Base-by-base conservation (phyloP, 108 stramenopile species). In the Aurantiochytrium sp. region DNA sequence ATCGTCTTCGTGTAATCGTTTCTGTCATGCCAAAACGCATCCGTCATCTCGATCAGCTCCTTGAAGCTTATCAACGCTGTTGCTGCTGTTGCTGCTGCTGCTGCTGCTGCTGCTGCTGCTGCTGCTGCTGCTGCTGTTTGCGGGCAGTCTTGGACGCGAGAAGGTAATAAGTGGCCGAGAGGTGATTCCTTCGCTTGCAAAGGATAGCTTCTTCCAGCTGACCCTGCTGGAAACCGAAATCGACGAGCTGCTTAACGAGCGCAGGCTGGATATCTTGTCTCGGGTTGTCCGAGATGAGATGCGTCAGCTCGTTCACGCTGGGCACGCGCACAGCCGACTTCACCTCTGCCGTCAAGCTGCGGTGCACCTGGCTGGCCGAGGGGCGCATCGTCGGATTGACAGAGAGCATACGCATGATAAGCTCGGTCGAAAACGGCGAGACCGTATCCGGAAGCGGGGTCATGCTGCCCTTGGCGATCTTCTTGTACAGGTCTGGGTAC, bases 401-500 rank as follows among this genome's bases (percentile, higher is more conserved):
- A 19, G 41, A 41, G 1, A 94, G 55, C 90, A 92, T 89, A 32
- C 90, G 55, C 37, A 52, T 24, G 4, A 94, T 27, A 24, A 93
- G 73, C 34, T 92, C 92, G 4, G 3, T 86, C 10, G 87, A 52
- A 1, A 41, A 21, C 5, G 88, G 37, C 15, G 55, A 85, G 32
- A 93, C 17, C 48, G 52, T 54, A 32, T 94, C 93, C 3, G 93
- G 93, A 2, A 93, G 4, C 32, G 90, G 87, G 31, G 90, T 91
- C 24, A 55, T 37, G 0, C 27, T 19, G 4, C 92, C 93, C 45
- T 54, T 73, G 45, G 91, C 55, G 34, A 94, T 94, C 81, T 87
- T 90, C 85, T 90, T 90, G 88, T 94, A 94, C 36, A 94, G 90
- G 17, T 94, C 93, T n/a, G 93, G 91, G 85, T 94, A 93, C 19